phyloP scores from a whole-genome alignment of 345 rosid genomes.

The Psidium friedrichsthalianum region DNA sequence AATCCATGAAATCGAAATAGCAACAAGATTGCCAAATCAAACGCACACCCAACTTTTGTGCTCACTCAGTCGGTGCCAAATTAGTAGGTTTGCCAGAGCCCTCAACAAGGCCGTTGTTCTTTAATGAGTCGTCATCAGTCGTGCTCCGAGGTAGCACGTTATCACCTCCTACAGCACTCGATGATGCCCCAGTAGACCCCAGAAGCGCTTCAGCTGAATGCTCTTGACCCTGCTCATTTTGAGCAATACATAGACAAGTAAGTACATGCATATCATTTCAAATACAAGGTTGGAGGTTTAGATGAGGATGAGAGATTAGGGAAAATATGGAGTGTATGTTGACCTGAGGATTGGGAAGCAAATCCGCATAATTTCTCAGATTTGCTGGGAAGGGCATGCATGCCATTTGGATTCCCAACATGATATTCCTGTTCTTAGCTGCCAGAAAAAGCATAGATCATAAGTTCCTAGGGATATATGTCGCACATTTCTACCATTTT shows the following conservation, averaged over 20 bases:
- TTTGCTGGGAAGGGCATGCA: neutral
- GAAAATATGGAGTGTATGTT: neutral
- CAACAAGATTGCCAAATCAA: neutral
- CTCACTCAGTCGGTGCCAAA: neutral
- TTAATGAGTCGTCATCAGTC: neutral
- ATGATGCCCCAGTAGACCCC: neutral
- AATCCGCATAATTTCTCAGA: neutral
- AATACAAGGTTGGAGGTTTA: neutral
- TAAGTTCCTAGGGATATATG: neutral
- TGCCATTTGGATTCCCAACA: neutral
- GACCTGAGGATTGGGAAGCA: neutral
- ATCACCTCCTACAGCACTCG: neutral
- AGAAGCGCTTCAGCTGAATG: neutral
- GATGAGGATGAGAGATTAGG: no score
- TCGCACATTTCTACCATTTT: no score
- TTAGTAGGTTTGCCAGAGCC: neutral
- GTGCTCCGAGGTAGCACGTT: neutral
- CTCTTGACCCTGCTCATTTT: neutral
- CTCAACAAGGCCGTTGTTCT: neutral
- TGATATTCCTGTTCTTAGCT: neutral
- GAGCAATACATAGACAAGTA: neutral
- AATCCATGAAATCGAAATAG: neutral
- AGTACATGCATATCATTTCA: neutral
- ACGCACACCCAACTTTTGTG: neutral
- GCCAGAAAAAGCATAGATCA: neutral